These are phyloP conservation scores for Quercus robur DNA, from an alignment of 306 rosid genomes.

Conservation along the genomic window DNA sequence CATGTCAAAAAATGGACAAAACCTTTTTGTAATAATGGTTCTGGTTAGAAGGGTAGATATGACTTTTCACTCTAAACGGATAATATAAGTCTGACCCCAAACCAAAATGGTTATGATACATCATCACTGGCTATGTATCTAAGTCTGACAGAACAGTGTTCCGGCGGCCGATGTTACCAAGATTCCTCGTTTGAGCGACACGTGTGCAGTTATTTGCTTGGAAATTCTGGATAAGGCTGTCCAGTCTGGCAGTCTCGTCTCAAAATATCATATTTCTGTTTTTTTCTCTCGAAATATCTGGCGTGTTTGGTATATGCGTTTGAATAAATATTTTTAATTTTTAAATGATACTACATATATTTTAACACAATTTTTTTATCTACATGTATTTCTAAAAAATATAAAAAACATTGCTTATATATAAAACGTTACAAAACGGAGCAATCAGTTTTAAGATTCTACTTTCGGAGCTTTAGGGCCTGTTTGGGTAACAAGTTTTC, in stretches of 20 bases:
- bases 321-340: too few species aligned
- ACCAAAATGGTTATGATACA: slow-evolving; percentile 10
- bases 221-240: background rate
- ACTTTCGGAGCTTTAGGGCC: background rate
- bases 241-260: too few species aligned
- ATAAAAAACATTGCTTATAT: too few species aligned
- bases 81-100: background rate
- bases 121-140: background rate
- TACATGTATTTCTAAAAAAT: too few species aligned
- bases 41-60: background rate
- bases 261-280: too few species aligned
- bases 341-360: too few species aligned
- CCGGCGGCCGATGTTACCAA: slow-evolving; percentile 33
- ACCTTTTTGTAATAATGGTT: background rate
- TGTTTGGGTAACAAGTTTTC: too few species aligned
- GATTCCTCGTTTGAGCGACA: slow-evolving; percentile 25
- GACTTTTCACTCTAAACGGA: slow-evolving; percentile 15
- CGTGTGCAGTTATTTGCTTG: slow-evolving; percentile 22
- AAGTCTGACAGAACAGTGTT: background rate
- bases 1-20: background rate
- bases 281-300: too few species aligned
- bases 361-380: too few species aligned
- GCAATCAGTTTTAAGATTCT: background rate
- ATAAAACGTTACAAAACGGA: too few species aligned
- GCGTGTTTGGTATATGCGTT: too few species aligned